Evolutionary conservation across 1,139 yeast species (phyloP).

Genomic region (Yamadazyma dushanensis): DNA sequence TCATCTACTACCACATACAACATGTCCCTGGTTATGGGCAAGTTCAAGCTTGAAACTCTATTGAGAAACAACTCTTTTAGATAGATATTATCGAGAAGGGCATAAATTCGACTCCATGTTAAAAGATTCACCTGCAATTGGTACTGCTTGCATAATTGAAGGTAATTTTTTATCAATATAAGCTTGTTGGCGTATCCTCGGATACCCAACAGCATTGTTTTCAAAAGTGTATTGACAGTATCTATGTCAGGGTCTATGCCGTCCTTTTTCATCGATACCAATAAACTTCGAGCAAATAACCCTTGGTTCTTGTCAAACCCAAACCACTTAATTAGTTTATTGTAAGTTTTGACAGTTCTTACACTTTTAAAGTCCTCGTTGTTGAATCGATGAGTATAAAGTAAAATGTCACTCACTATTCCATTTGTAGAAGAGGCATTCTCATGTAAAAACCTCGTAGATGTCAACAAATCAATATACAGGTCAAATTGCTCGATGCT

Average conservation of each 20-base stretch:
- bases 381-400: slow-evolving; percentile 40
- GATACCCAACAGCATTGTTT: slow-evolving; percentile 29
- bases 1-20: slow-evolving; percentile 37
- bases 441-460: slow-evolving; percentile 31
- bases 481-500: slow-evolving; percentile 32
- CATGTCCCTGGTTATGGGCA: slow-evolving; percentile 36
- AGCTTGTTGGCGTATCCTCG: slow-evolving; percentile 32
- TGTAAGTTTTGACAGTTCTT: slow-evolving; percentile 40
- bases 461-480: slow-evolving; percentile 40
- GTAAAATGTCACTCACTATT: slow-evolving; percentile 37
- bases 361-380: slow-evolving; percentile 28
- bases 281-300: slow-evolving; percentile 41
- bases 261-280: slow-evolving; percentile 44
- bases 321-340: slow-evolving; percentile 42
- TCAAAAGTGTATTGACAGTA: slow-evolving; percentile 40
- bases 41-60: slow-evolving; percentile 28
- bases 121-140: slow-evolving; percentile 34
- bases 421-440: slow-evolving; percentile 42
- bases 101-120: slow-evolving; percentile 42
- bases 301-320: slow-evolving; percentile 45
- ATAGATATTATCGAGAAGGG: slow-evolving; percentile 37
- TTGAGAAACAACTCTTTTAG: slow-evolving; percentile 39
- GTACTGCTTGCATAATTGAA: slow-evolving; percentile 27
- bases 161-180: slow-evolving; percentile 30
- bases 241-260: slow-evolving; percentile 43